Conservation (phyloP, 1,139 yeast genomes). For the Kazachstania sp. region DNA sequence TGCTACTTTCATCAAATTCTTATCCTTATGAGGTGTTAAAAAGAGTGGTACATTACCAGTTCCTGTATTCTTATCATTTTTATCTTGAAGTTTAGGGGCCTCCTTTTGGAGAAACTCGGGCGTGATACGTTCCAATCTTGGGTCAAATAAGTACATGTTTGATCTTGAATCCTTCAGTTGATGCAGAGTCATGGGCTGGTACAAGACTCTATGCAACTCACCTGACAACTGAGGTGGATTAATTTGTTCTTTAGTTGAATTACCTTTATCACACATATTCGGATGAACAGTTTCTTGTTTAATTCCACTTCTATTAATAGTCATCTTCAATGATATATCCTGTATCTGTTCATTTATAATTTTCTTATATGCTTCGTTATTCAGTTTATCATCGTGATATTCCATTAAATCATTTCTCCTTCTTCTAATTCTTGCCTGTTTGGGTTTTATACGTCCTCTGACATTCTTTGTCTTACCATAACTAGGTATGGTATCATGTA, state of each 20-base stretch:
- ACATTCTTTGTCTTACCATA: no score
- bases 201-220: slow-evolving; percentile 58
- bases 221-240: slow-evolving; percentile 47
- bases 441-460: no score
- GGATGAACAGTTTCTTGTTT: slow-evolving; percentile 9
- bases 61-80: background rate
- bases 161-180: slow-evolving; percentile 71
- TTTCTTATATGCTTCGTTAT: background rate
- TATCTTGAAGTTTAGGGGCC: slow-evolving; percentile 1
- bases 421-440: background rate
- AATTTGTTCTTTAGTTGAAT: background rate
- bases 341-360: background rate
- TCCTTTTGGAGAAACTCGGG: slow-evolving; percentile 12
- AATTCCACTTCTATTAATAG: slow-evolving; percentile 2
- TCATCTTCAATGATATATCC: background rate
- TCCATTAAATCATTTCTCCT: background rate
- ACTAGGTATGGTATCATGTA: no score
- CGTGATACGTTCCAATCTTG: slow-evolving; percentile 48
- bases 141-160: slow-evolving; percentile 60
- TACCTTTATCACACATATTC: background rate
- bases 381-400: background rate
- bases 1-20: slow-evolving; percentile 43
- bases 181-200: slow-evolving; percentile 72
- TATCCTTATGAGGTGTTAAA: slow-evolving; percentile 62
- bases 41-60: slow-evolving; percentile 35